Percentiles rank a stretch among this genome's conserved stretches.
Evolutionary conservation across 2,329 filamentous ascomycete species (phyloP).

Genomic region (Trichoderma cornu-damae): DNA sequence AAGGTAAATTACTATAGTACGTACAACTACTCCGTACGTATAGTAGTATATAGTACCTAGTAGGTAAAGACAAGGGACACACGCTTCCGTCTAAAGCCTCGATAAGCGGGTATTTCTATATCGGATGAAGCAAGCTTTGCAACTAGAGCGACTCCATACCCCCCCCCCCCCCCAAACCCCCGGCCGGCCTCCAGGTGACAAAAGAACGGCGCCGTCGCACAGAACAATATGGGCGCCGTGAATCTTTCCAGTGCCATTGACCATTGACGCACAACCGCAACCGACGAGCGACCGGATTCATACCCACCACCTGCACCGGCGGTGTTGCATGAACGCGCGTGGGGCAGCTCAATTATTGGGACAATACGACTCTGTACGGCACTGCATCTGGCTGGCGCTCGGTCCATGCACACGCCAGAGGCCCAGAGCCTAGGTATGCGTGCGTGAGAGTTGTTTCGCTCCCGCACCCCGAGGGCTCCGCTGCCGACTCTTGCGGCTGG

Average conservation of each 20-base stretch:
- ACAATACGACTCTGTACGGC: not conserved
- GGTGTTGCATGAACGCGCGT: slow-evolving; percentile 12
- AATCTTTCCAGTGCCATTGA: not conserved
- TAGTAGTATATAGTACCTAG: too few species aligned
- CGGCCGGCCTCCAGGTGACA: slow-evolving; percentile 15
- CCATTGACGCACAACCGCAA: slow-evolving; percentile 10
- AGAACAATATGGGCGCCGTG: not conserved
- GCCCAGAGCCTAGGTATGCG: not conserved
- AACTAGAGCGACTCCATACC: slow-evolving; percentile 1
- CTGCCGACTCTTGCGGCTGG: not conserved
- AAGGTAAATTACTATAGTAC: not conserved
- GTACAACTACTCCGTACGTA: too few species aligned
- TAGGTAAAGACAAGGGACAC: too few species aligned
- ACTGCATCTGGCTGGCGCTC: not conserved
- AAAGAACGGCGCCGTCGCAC: not conserved
- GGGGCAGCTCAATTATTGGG: slow-evolving; percentile 5
- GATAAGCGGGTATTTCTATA: slow-evolving; percentile 10
- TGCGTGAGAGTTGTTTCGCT: not conserved
- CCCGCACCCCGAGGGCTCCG: slow-evolving; percentile 10
- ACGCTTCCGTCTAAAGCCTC: not conserved
- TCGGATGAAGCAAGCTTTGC: not conserved
- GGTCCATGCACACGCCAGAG: not conserved
- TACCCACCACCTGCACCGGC: slow-evolving; percentile 5
- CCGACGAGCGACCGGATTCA: not conserved
- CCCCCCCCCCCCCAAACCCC: not conserved